A percentile compares a stretch with the other conserved stretches of the same genome.
phyloP scores from a whole-genome alignment of 2,329 filamentous ascomycete species.

The Fusarium albidum region DNA sequence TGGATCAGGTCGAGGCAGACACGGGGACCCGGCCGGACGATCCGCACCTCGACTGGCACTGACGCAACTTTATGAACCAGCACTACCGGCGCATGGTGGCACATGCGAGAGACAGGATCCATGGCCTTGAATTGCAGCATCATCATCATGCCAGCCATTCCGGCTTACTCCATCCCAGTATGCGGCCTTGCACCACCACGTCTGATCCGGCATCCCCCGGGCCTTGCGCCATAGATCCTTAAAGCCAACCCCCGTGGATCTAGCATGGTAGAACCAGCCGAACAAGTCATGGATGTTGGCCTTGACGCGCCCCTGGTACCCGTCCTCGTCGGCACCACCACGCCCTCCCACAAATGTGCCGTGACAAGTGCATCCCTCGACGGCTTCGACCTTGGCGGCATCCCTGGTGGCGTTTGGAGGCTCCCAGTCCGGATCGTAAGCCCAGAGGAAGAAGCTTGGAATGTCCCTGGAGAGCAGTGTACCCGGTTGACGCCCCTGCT shows the following conservation, averaged over 20 bases:
- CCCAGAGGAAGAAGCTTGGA: not conserved
- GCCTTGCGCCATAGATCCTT: slow-evolving; percentile 16
- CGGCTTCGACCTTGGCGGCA: not conserved
- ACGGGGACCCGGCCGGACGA: too few species aligned
- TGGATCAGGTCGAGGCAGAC: too few species aligned
- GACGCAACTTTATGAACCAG: too few species aligned
- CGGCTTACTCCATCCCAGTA: too few species aligned
- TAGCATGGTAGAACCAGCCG: slow-evolving; percentile 17
- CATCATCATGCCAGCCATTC: too few species aligned
- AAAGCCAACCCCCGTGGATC: not conserved
- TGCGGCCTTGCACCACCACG: too few species aligned
- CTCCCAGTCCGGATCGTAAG: not conserved
- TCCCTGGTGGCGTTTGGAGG: not conserved
- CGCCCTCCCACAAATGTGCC: not conserved
- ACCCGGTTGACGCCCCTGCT: too few species aligned
- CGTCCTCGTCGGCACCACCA: slow-evolving; percentile 7
- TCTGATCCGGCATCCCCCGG: too few species aligned
- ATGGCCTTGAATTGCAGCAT: too few species aligned
- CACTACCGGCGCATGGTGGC: too few species aligned
- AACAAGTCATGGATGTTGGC: not conserved
- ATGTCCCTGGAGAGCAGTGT: not conserved
- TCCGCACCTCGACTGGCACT: too few species aligned
- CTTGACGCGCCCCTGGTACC: slow-evolving; percentile 11
- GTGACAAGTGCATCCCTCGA: not conserved
- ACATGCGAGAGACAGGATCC: too few species aligned